phyloP scores from a whole-genome alignment of 2,329 filamentous ascomycete species.

The Davidsoniella eucalypti region DNA sequence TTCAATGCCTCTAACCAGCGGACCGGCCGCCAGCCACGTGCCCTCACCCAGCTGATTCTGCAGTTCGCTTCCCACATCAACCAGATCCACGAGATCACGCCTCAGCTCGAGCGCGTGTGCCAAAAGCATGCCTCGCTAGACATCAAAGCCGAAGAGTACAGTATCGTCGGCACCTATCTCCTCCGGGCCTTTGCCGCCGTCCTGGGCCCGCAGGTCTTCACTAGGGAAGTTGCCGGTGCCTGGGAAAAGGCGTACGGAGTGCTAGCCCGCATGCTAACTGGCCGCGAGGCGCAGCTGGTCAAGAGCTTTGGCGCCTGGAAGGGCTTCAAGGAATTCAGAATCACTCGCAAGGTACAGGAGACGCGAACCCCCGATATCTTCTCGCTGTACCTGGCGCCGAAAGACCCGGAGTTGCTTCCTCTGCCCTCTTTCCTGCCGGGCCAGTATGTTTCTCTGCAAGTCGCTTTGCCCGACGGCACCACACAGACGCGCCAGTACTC shows the following conservation, averaged over 20 bases:
- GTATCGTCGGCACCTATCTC: constrained; percentile 51
- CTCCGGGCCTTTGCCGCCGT: constrained; percentile 51
- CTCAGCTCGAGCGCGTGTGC: constrained; percentile 49
- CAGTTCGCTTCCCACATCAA: constrained; percentile 61
- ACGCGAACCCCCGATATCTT: constrained; percentile 34
- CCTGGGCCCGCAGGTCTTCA: constrained; percentile 46
- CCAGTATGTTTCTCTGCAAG: constrained; percentile 54
- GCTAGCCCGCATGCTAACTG: constrained; percentile 55
- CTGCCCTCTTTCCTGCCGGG: constrained; percentile 51
- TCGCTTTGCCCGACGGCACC: constrained; percentile 44
- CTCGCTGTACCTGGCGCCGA: constrained; percentile 53
- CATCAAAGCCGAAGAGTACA: constrained; percentile 52
- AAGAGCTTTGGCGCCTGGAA: constrained; percentile 28
- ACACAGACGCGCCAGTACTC: constrained; percentile 62
- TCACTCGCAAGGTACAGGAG: constrained; percentile 45
- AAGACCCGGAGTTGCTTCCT: constrained; percentile 29
- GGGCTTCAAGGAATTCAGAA: constrained; percentile 33
- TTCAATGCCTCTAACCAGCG: constrained; percentile 57
- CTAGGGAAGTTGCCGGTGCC: constrained; percentile 47
- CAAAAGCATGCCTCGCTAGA: constrained; percentile 62
- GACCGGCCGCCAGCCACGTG: constrained; percentile 50
- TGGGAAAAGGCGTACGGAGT: constrained; percentile 58
- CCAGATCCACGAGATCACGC: constrained; percentile 41
- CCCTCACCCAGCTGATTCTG: constrained; percentile 51
- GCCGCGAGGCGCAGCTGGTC: constrained; percentile 45